These are phyloP conservation scores for Penicillium polonicum DNA, from an alignment of 2,329 filamentous ascomycete species.

Conservation along the genomic window DNA sequence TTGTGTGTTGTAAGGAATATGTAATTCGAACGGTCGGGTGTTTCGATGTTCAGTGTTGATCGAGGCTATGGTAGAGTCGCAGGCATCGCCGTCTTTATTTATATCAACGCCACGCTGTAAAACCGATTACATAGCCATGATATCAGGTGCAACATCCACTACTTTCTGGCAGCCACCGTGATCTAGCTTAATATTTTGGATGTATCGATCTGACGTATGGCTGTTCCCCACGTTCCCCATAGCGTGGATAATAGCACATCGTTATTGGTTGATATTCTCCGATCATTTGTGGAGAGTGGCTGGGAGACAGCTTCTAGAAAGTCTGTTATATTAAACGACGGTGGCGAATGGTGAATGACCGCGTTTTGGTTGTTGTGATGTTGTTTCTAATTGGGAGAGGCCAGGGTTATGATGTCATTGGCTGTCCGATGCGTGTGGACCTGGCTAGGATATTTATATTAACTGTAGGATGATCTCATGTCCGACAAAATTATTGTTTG, in stretches of 20 bases:
- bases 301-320: neutral
- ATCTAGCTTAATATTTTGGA: neutral
- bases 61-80: neutral
- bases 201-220: constrained; percentile 19
- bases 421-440: neutral
- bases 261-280: constrained; percentile 12
- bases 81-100: neutral
- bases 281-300: neutral
- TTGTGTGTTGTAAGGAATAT: neutral
- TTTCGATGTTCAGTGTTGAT: neutral
- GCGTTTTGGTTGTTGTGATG: neutral
- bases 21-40: neutral
- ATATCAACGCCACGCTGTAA: constrained; percentile 2
- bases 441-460: neutral
- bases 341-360: neutral
- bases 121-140: constrained; percentile 20
- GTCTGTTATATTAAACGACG: constrained; percentile 9
- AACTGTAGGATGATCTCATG: constrained; percentile 12
- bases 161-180: neutral
- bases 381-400: neutral
- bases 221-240: neutral
- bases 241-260: neutral
- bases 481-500: neutral
- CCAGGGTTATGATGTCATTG: constrained; percentile 20
- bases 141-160: constrained; percentile 20